Evolutionary conservation across 306 rosid species (phyloP).

Genomic region (Fragaria ananassa): DNA sequence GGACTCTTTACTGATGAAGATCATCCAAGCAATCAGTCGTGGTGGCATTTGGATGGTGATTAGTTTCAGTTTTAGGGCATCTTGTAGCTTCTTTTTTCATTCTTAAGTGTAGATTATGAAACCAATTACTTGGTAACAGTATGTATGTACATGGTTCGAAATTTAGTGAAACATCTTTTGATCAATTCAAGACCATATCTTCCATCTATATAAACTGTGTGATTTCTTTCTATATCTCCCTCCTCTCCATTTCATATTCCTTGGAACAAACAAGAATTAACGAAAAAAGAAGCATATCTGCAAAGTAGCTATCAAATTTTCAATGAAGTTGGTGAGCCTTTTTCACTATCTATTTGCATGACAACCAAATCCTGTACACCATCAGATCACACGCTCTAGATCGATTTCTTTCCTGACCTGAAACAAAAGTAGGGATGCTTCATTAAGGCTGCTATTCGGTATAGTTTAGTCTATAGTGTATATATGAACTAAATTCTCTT

Average conservation of each 20-base stretch:
- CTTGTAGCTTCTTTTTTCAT: too few species aligned
- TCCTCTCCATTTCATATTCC: neutral
- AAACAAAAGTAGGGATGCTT: slow-evolving; percentile 3
- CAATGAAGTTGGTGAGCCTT: too few species aligned
- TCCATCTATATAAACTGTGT: neutral
- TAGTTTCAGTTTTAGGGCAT: too few species aligned
- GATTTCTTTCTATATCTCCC: neutral
- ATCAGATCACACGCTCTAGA: neutral
- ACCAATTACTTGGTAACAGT: too few species aligned
- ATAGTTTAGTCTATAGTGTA: neutral
- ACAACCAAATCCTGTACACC: neutral
- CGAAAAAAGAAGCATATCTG: too few species aligned
- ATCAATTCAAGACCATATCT: neutral
- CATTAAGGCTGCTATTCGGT: neutral
- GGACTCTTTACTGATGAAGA: too few species aligned
- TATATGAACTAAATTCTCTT: neutral
- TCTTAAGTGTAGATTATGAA: too few species aligned
- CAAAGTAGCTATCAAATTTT: too few species aligned
- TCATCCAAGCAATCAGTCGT: too few species aligned
- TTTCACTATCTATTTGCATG: neutral
- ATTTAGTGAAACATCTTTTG: neutral
- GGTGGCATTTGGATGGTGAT: too few species aligned
- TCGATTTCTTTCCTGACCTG: slow-evolving; percentile 2
- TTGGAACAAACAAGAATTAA: neutral
- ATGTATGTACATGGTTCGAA: too few species aligned